Evolutionary conservation across 164 flowering plant genomes (phyloP), one percentile per base, ranked within the genome.

Genomic region (Vitis riparia): DNA sequence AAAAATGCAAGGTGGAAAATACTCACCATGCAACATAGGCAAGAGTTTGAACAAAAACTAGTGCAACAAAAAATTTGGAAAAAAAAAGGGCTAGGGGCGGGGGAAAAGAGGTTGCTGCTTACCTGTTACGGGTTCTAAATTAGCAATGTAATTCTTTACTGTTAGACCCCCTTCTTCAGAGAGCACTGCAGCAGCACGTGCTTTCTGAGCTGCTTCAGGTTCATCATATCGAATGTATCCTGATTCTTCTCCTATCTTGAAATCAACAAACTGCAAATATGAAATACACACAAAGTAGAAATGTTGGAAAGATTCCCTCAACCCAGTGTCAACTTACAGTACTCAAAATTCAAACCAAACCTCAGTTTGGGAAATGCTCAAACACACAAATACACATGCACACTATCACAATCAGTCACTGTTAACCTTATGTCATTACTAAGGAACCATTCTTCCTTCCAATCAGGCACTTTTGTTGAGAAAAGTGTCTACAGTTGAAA

Each of bases 121-220:
- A 91, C 98, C 97, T 69, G 88, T 80, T 2, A 94, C 92, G 57
- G 97, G 88, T 74, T 94, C 98, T 51, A 94, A 73, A 58, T 77
- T 71, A 50, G 88, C 94, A 62, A 90, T 71, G 66, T 37, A 91
- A 69, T 86, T 91, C 73, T 94, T 94, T 76, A 94, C 97, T 4
- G 60, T 17, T 48, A 94, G 69, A 49, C 97, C 99, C 55, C 85
- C 92, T 68, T 87, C 87, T n/a, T 85, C 89, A 64, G 83, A 69
- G 49, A 94, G 83, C 49, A 85, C 97, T 23, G 92, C 97, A 71
- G 92, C 94, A 75, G 98, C 97, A 71, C 97, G 94, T 65, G 96
- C 92, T 81, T 92, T 94, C 76, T 91, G 97, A 62, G 93, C 84
- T 65, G 84, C 90, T 73, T 86, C 93, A 57, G 92, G 85, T 57